Evolutionary conservation across 2,329 filamentous ascomycete species (phyloP), one percentile per base, ranked within the genome.

Genomic region (Aspergillus aculeatinus): DNA sequence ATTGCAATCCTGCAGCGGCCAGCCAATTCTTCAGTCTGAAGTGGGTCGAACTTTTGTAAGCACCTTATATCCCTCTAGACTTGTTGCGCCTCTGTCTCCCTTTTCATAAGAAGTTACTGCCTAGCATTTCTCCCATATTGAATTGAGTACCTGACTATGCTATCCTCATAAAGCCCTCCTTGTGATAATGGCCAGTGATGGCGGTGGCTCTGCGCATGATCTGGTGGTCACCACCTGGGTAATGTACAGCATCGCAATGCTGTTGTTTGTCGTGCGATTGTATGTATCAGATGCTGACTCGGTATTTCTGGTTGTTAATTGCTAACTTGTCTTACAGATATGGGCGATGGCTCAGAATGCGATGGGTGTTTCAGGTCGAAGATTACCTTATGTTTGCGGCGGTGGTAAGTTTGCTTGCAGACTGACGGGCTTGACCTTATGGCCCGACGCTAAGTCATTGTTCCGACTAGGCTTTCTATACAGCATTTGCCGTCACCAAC

Each of bases 321-420:
- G 33, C 14, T 44, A 35, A 35, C 10, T 3, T 44, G 27, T 9
- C 27, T 14, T 44, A 5, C 16, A 44, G 39, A 44, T 44, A 44
- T 44, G 39, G 39, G 6, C 39, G 39, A 16, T 44, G 39, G 39
- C 16, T 44, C 7, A 44, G 39, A 44, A 44, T 44, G 39, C 39
- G 27, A 10, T 55, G 14, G 53, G 53, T n/a, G 19, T 33, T 55
- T 21, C 53, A 55, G 27, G 2, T 48, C n/a, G 53, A 55, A 16
- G 53, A 55, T 55, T 55, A 55, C 29, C 53, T 55, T 14, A 55
- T 55, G 53, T n/a, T 55, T 16, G 42, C 44, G 23, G 53, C 53
- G 5, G 42, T 55, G 53, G 53, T 48, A 55, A 19, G 53, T 48
- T 3, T 39, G 39, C n/a, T 5, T 25, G n/a, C 42, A 11, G 5